These are phyloP conservation scores for Phaffia rhodozyma DNA, from an alignment of 1,284 basidiomycete species.

Conservation along the genomic window DNA sequence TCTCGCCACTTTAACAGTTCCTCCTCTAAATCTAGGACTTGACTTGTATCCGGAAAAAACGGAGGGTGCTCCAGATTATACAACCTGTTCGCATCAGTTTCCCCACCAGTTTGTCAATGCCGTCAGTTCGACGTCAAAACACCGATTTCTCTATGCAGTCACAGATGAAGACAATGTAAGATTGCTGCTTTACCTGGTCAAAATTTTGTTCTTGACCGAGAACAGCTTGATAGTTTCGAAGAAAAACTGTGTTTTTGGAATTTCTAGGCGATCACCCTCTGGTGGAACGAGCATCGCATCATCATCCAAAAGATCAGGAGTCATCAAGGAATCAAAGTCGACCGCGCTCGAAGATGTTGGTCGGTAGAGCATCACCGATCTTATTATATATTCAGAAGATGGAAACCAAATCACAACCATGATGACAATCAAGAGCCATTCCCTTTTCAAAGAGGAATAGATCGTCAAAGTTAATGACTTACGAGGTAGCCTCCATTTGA, in stretches of 20 bases:
- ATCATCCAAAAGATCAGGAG: slow-evolving; percentile 12
- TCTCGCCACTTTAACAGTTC: background rate
- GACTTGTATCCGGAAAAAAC: background rate
- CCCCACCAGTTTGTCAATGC: no score
- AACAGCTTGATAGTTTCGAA: slow-evolving; percentile 4
- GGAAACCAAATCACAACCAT: no score
- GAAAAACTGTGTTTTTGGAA: slow-evolving; percentile 10
- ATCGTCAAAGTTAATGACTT: background rate
- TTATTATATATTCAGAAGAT: background rate
- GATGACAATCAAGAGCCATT: no score
- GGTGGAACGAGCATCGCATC: background rate
- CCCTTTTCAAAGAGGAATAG: no score
- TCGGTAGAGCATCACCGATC: slow-evolving; percentile 14
- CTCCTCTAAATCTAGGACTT: background rate
- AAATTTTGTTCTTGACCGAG: slow-evolving; percentile 7
- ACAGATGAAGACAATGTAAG: background rate
- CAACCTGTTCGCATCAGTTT: background rate
- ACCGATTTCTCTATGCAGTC: no score
- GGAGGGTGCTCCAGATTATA: background rate
- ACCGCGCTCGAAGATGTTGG: slow-evolving; percentile 9
- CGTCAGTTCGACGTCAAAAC: no score
- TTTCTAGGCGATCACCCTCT: background rate
- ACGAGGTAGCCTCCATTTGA: slow-evolving; percentile 6
- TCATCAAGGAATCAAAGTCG: slow-evolving; percentile 4
- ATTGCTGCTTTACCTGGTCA: background rate